These are phyloP conservation scores for Zygoascus meyerae DNA, from an alignment of 1,139 yeast species.

Conservation along the genomic window DNA sequence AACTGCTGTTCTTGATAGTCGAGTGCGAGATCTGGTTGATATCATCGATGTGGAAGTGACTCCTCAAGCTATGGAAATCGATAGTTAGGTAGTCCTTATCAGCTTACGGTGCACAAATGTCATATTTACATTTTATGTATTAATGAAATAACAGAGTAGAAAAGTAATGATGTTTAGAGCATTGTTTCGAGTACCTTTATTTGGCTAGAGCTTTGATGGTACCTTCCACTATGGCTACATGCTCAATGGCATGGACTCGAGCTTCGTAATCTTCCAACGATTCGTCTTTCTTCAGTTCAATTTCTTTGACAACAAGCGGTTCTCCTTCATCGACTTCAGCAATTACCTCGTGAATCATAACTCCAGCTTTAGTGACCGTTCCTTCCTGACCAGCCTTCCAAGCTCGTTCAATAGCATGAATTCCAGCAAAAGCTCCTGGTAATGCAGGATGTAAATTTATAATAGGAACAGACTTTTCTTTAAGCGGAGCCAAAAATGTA, in stretches of 20 bases:
- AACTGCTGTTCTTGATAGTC: slow-evolving; percentile 69
- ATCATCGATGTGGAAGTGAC: slow-evolving; percentile 57
- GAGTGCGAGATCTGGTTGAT: slow-evolving; percentile 59
- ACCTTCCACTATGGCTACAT: slow-evolving; percentile 88
- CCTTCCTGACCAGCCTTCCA: slow-evolving; percentile 92
- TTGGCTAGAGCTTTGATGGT: slow-evolving; percentile 54
- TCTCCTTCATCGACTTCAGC: slow-evolving; percentile 92
- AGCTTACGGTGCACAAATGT: too few relatives aligned
- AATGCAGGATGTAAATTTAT: slow-evolving; percentile 94
- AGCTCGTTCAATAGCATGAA: slow-evolving; percentile 93
- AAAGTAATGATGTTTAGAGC: too few relatives aligned
- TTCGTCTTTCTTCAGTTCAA: slow-evolving; percentile 66
- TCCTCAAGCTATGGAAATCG: slow-evolving; percentile 67
- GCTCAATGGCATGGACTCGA: slow-evolving; percentile 83
- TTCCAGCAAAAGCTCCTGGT: slow-evolving; percentile 96
- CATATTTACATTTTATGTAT: too few relatives aligned
- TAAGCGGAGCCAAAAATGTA: slow-evolving; percentile 62
- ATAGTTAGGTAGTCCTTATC: slow-evolving; percentile 31
- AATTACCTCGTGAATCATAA: slow-evolving; percentile 93
- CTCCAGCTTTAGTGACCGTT: slow-evolving; percentile 72
- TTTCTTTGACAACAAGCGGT: slow-evolving; percentile 75
- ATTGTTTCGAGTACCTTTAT: slow-evolving; percentile 18
- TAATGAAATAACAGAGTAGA: too few relatives aligned
- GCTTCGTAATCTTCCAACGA: slow-evolving; percentile 70
- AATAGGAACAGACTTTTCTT: slow-evolving; percentile 58